A percentile compares a stretch with the other conserved stretches of the same genome.
Evolutionary conservation across 148 eudicot species (phyloP).

Genomic region (Rhododendron henanense): DNA sequence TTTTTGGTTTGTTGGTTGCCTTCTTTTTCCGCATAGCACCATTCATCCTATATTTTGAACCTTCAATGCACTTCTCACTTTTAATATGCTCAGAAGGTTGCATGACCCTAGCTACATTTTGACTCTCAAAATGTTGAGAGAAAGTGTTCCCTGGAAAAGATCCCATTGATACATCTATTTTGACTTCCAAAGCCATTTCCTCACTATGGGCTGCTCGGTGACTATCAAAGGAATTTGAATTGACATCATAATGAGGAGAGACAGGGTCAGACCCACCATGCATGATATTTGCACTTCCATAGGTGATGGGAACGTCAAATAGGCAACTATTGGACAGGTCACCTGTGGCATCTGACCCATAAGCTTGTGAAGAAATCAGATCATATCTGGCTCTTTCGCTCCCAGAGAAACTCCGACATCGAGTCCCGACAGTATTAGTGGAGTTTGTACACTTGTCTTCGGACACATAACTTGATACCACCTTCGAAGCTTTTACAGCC

Average conservation of each 20-base stretch:
- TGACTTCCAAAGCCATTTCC: slow-evolving; percentile 13
- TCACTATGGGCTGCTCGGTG: slow-evolving; percentile 13
- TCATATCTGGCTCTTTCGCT: slow-evolving; percentile 18
- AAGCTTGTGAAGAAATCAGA: slow-evolving; percentile 22
- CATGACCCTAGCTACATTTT: not conserved
- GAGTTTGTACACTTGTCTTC: slow-evolving; percentile 38
- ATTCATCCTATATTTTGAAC: slow-evolving; percentile 1
- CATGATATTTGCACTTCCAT: slow-evolving; percentile 22
- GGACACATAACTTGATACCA: slow-evolving; percentile 35
- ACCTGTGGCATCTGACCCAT: slow-evolving; percentile 27
- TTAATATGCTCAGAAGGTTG: not conserved
- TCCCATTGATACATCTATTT: slow-evolving; percentile 13
- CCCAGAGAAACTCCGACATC: slow-evolving; percentile 6
- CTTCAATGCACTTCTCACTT: slow-evolving; percentile 3
- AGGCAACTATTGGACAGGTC: slow-evolving; percentile 27
- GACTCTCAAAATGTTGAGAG: slow-evolving; percentile 7
- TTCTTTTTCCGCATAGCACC: slow-evolving; percentile 20
- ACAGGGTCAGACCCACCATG: slow-evolving; percentile 23
- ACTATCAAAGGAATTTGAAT: slow-evolving; percentile 26
- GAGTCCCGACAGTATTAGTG: slow-evolving; percentile 25
- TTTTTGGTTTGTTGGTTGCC: slow-evolving; percentile 29
- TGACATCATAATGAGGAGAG: slow-evolving; percentile 28
- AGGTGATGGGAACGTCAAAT: slow-evolving; percentile 42
- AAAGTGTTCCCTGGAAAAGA: slow-evolving; percentile 20
- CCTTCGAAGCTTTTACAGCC: slow-evolving; percentile 15